phyloP scores from a whole-genome alignment of 2,329 filamentous ascomycete genomes.

The Colletotrichum navitas region DNA sequence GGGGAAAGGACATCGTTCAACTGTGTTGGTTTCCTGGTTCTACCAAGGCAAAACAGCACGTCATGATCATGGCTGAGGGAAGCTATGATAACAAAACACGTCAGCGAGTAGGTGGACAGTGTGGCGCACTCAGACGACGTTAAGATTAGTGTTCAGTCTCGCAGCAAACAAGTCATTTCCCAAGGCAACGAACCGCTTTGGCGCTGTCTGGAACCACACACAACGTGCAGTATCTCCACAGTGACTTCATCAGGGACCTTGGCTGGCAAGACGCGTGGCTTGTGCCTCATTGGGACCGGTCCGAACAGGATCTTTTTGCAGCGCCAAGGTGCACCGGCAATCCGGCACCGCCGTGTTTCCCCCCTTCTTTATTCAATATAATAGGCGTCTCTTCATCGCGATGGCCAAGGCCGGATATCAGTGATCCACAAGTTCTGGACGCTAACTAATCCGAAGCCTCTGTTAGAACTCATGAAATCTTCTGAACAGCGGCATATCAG shows the following conservation, averaged over 20 bases:
- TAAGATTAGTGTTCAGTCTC: not conserved
- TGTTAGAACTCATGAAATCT: not conserved
- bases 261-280: slow-evolving; percentile 30
- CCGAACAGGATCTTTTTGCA: slow-evolving; percentile 13
- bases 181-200: slow-evolving; percentile 1
- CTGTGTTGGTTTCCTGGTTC: not conserved
- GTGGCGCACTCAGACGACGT: slow-evolving; percentile 15
- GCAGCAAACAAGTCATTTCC: not conserved
- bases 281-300: slow-evolving; percentile 10
- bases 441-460: not conserved
- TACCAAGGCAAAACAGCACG: not conserved
- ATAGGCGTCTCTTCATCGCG: not conserved
- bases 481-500: not conserved
- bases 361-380: not conserved
- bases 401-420: not conserved
- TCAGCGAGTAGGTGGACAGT: slow-evolving; percentile 17
- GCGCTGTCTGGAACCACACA: slow-evolving; percentile 8
- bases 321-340: slow-evolving; percentile 36
- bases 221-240: slow-evolving; percentile 11
- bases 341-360: slow-evolving; percentile 18
- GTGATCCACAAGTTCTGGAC: not conserved
- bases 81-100: slow-evolving; percentile 23
- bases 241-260: slow-evolving; percentile 37
- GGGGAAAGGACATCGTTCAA: slow-evolving; percentile 27
- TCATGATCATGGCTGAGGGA: slow-evolving; percentile 31